These are phyloP conservation scores for Chlorella sorokiniana DNA, from an alignment of 139 green algal species.

Conservation along the genomic window DNA sequence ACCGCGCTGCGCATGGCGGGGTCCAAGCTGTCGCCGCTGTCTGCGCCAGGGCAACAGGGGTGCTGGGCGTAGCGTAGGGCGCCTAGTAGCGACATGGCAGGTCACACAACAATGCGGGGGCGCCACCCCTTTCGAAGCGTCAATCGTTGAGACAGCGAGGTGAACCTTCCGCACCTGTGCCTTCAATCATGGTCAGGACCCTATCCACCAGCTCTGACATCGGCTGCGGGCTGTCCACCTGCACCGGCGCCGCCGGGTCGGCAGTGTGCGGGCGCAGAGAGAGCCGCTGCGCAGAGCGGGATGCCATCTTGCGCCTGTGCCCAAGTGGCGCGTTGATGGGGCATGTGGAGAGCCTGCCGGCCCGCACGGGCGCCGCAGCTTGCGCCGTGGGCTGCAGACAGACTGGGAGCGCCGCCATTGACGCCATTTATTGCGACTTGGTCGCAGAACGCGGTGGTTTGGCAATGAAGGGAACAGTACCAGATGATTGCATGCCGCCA, in stretches of 20 bases:
- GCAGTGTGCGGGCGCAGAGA: background rate
- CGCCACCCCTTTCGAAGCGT: too few species aligned
- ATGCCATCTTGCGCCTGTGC: too few species aligned
- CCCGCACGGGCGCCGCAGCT: background rate
- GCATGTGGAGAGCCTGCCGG: background rate
- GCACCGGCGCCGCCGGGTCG: background rate
- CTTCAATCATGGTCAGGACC: background rate
- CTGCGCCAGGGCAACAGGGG: constrained; percentile 25
- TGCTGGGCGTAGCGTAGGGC: constrained; percentile 10
- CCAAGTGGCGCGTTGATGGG: too few species aligned
- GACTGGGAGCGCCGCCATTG: too few species aligned
- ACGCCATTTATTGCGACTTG: too few species aligned
- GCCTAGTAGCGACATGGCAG: background rate
- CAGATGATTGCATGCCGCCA: too few species aligned
- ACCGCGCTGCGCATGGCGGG: constrained; percentile 24
- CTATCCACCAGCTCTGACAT: background rate
- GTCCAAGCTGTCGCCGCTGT: constrained; percentile 54
- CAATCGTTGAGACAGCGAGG: too few species aligned
- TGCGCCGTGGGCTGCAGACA: too few species aligned
- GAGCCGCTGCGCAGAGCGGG: too few species aligned
- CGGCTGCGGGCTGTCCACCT: background rate
- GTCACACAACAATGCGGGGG: too few species aligned
- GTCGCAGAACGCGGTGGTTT: too few species aligned
- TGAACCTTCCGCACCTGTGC: constrained; percentile 5
- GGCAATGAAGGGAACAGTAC: too few species aligned